Evolutionary conservation across 805 yeast species (phyloP).

Genomic region (Yarrowia bubula): DNA sequence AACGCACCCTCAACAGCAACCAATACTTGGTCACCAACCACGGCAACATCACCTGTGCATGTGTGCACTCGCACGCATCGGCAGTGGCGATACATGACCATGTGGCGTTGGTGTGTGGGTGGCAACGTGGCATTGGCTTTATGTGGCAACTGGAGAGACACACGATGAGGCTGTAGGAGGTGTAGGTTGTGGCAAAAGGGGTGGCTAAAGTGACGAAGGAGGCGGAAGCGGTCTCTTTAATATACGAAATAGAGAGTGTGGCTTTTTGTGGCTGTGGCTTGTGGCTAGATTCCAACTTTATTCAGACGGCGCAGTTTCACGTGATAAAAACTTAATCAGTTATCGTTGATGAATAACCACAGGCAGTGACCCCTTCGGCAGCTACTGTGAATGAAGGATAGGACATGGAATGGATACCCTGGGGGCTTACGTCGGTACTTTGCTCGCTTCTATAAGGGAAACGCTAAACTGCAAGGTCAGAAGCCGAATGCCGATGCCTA

Average conservation of each 20-base stretch:
- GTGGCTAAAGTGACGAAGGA: slow-evolving; percentile 2
- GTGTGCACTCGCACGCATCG: background rate
- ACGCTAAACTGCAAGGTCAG: background rate
- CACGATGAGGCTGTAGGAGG: background rate
- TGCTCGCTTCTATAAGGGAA: background rate
- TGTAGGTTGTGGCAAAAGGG: slow-evolving; percentile 19
- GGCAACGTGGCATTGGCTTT: background rate
- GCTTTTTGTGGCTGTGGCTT: slow-evolving; percentile 18
- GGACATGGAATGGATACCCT: no score
- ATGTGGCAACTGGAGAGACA: background rate
- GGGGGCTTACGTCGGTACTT: no score
- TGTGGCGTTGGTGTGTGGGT: background rate
- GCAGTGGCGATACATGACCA: background rate
- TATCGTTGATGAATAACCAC: no score
- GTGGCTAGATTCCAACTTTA: slow-evolving; percentile 5
- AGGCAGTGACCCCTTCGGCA: no score
- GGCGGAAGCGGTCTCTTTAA: background rate
- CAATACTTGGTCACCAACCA: background rate
- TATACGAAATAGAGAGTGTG: background rate
- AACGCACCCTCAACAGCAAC: background rate
- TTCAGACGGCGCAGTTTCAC: background rate
- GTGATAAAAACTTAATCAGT: background rate
- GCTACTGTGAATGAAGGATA: no score
- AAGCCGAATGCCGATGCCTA: background rate
- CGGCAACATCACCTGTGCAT: background rate